Evolutionary conservation across 1,284 basidiomycete genomes (phyloP).

Genomic region (Cutaneotrichosporon daszewskae): DNA sequence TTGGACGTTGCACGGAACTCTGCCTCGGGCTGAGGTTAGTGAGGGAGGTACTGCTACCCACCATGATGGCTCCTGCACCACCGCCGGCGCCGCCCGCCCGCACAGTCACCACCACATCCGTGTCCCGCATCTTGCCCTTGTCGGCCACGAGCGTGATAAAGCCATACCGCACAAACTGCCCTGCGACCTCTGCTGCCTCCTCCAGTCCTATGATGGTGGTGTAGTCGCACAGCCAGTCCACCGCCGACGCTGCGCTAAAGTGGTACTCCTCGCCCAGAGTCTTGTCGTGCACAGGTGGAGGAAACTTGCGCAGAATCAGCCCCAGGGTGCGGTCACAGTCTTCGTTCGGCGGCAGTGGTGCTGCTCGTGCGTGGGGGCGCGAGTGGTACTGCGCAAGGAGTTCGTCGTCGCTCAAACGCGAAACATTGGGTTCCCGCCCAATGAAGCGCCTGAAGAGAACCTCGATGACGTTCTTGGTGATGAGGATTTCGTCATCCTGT

Average conservation of each 20-base stretch:
- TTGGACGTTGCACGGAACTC: slow-evolving; percentile 94
- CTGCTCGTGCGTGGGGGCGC: slow-evolving; percentile 32
- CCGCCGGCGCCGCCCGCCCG: slow-evolving; percentile 41
- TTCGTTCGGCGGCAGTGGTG: slow-evolving; percentile 24
- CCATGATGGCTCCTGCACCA: slow-evolving; percentile 39
- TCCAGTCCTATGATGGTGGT: slow-evolving; percentile 93
- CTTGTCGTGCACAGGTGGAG: slow-evolving; percentile 12
- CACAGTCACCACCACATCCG: slow-evolving; percentile 81
- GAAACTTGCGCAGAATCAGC: slow-evolving; percentile 35
- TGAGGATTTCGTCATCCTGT: slow-evolving; percentile 94
- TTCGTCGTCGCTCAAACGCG: slow-evolving; percentile 38
- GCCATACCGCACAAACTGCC: slow-evolving; percentile 94
- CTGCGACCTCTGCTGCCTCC: slow-evolving; percentile 94
- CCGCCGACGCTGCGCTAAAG: slow-evolving; percentile 76
- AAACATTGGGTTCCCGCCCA: slow-evolving; percentile 75
- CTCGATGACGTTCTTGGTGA: slow-evolving; percentile 87
- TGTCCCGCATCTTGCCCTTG: slow-evolving; percentile 69
- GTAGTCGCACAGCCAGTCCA: slow-evolving; percentile 97
- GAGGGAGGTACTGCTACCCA: slow-evolving; percentile 15
- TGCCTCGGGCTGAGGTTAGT: slow-evolving; percentile 61
- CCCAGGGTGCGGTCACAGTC: slow-evolving; percentile 51
- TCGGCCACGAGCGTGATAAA: slow-evolving; percentile 70
- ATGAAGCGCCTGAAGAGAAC: slow-evolving; percentile 92
- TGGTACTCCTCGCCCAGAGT: slow-evolving; percentile 56
- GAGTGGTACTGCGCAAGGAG: slow-evolving; percentile 41